Evolutionary conservation across 1,284 basidiomycete genomes (phyloP), one percentile per base, ranked within the genome.

Genomic region (Ganoderma sp.): DNA sequence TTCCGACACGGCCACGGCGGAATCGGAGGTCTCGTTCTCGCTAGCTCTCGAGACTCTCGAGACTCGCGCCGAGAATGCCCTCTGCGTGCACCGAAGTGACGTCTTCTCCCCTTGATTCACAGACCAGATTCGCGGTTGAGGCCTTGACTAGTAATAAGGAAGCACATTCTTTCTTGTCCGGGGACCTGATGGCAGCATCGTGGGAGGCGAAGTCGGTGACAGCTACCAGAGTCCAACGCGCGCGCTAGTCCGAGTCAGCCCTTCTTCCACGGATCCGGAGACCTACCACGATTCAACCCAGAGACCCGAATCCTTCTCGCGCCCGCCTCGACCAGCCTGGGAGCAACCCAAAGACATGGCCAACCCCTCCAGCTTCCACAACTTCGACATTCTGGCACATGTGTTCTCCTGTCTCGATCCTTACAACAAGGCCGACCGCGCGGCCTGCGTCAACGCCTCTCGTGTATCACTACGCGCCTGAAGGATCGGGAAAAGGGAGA

Each of bases 351-450:
- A 48, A 2, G 3, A 50, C 22, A 50, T 50, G 48, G 48, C 10
- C 48, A 22, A 50, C n/a, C 56, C 56, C 5, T 28, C 34, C 34
- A 58, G 4, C 34, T 58, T n/a, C 56, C 56, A 58, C 10, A 58
- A 58, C n/a, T 39, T 37, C n/a, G 56, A 58, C 15, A n/a, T 58
- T 22, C 19, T 58, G 19, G 39, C 19, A 34, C 34, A 58, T 34
- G 17, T 58, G 10, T 58, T 58, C 34, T 58, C 9, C 32, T n/a
- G n/a, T 39, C 56, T 58, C 56, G 56, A 58, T n/a, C 56, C 56
- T 2, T 39, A 39, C 34, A 34, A 39, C 32, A 58, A 58, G 56
- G 56, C 28, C 9, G 56, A 39, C 19, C 56, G 37, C 10, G 28
- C 56, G 15, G 56, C 56, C 7, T 58, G 34, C 37, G 56, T 58